Percentiles rank a stretch among this genome's conserved stretches.
Evolutionary conservation across 108 stramenopile species (phyloP).

Genomic region (Phaeodactylum tricornutum): DNA sequence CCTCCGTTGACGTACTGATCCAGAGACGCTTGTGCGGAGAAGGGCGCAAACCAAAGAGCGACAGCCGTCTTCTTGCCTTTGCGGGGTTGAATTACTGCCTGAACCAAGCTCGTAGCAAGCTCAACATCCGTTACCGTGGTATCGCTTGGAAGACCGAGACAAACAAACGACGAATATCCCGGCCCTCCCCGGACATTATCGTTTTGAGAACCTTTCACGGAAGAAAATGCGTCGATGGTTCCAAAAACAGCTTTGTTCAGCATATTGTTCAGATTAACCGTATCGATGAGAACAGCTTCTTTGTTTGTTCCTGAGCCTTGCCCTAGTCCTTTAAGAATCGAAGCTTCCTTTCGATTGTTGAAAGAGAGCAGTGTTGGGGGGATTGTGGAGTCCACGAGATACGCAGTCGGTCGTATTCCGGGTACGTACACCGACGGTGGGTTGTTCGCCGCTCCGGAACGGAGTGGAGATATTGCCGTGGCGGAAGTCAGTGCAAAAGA

Average conservation of each 20-base stretch:
- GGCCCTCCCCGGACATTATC: not conserved
- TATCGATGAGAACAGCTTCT: slow-evolving; percentile 40
- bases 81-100: slow-evolving; percentile 23
- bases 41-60: slow-evolving; percentile 49
- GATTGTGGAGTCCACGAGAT: slow-evolving; percentile 71
- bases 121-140: slow-evolving; percentile 31
- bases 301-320: slow-evolving; percentile 61
- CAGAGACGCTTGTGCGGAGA: slow-evolving; percentile 37
- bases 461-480: no score
- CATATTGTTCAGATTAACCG: slow-evolving; percentile 66
- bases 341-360: slow-evolving; percentile 28
- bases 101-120: slow-evolving; percentile 34
- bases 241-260: slow-evolving; percentile 76
- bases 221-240: slow-evolving; percentile 30
- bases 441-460: no score
- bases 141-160: slow-evolving; percentile 45
- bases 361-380: slow-evolving; percentile 69
- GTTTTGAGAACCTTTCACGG: slow-evolving; percentile 1
- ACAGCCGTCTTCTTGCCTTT: slow-evolving; percentile 37
- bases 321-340: slow-evolving; percentile 50
- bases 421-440: slow-evolving; percentile 15
- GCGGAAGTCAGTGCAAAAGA: no score
- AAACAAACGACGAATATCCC: slow-evolving; percentile 47
- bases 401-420: slow-evolving; percentile 57
- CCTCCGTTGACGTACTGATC: slow-evolving; percentile 32